phyloP scores from a whole-genome alignment of 495 filamentous ascomycete species.

The Penicillium pulvis region DNA sequence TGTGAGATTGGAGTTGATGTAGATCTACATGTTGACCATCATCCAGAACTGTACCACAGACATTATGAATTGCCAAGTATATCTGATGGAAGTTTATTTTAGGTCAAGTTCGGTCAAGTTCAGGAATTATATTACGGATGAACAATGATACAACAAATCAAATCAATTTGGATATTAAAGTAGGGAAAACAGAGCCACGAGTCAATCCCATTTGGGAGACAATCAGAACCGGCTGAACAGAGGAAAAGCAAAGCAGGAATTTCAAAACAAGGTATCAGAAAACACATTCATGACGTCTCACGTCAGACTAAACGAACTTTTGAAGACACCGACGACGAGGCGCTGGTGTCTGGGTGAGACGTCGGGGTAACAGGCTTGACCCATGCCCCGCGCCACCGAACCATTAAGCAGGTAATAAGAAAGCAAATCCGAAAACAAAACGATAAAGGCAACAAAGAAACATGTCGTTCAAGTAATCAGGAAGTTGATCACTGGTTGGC shows the following conservation, averaged over 20 bases:
- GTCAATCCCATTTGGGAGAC: constrained; percentile 58
- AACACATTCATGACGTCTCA: constrained; percentile 24
- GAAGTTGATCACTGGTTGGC: constrained; percentile 12
- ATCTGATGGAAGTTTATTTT: background rate
- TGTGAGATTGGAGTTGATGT: no score
- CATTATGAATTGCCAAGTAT: background rate
- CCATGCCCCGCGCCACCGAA: constrained; percentile 37
- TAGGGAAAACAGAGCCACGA: constrained; percentile 48
- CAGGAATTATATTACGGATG: no score
- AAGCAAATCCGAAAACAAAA: constrained; percentile 12
- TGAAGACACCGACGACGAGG: constrained; percentile 19
- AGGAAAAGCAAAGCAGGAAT: constrained; percentile 17
- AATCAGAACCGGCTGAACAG: constrained; percentile 54
- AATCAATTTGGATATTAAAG: constrained; percentile 10
- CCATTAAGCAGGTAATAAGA: constrained; percentile 21
- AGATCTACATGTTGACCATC: no score
- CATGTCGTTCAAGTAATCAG: constrained; percentile 12
- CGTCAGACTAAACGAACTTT: constrained; percentile 25
- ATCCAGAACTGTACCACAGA: no score
- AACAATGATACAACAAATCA: constrained; percentile 8
- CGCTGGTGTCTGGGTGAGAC: constrained; percentile 32
- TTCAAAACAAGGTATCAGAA: constrained; percentile 21
- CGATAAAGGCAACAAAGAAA: constrained; percentile 14
- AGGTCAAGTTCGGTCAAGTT: background rate
- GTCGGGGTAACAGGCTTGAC: constrained; percentile 28